Percentiles rank a stretch among this genome's conserved stretches.
phyloP scores from a whole-genome alignment of 345 rosid species.

The Camelina neglecta region DNA sequence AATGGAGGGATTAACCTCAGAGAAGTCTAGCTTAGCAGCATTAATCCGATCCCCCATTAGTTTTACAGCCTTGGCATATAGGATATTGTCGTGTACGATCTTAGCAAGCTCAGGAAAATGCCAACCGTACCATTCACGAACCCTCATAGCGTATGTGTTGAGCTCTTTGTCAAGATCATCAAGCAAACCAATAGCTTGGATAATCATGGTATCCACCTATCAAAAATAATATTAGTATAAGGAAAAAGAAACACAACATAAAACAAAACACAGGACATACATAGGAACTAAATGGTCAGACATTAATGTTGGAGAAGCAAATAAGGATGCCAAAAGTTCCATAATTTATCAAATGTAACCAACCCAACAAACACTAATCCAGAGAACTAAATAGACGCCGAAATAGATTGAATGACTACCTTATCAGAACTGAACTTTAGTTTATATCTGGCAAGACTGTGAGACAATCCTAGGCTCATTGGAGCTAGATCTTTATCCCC shows the following conservation, averaged over 20 bases:
- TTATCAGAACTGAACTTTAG: slow-evolving; percentile 94
- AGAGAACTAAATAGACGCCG: not conserved
- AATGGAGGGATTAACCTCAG: slow-evolving; percentile 55
- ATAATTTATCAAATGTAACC: not conserved
- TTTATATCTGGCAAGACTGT: slow-evolving; percentile 89
- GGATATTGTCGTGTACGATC: slow-evolving; percentile 81
- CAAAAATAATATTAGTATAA: slow-evolving; percentile 19
- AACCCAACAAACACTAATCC: not conserved
- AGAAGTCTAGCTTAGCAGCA: slow-evolving; percentile 88
- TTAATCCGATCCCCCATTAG: slow-evolving; percentile 79
- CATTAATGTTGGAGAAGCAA: not conserved
- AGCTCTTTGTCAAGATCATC: slow-evolving; percentile 98
- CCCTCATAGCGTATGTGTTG: slow-evolving; percentile 91
- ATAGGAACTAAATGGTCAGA: not conserved
- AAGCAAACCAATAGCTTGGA: slow-evolving; percentile 94
- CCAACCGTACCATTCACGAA: slow-evolving; percentile 95
- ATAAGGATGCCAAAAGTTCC: not conserved
- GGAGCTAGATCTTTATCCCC: slow-evolving; percentile 84
- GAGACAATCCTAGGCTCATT: slow-evolving; percentile 96
- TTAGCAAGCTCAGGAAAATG: slow-evolving; percentile 98
- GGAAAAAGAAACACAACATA: not conserved
- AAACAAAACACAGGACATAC: not conserved
- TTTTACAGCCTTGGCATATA: slow-evolving; percentile 83
- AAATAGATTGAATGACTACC: slow-evolving; percentile 49
- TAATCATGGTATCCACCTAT: slow-evolving; percentile 95